phyloP scores from a whole-genome alignment of 2,329 filamentous ascomycete genomes.

The Cladosporium sp. region DNA sequence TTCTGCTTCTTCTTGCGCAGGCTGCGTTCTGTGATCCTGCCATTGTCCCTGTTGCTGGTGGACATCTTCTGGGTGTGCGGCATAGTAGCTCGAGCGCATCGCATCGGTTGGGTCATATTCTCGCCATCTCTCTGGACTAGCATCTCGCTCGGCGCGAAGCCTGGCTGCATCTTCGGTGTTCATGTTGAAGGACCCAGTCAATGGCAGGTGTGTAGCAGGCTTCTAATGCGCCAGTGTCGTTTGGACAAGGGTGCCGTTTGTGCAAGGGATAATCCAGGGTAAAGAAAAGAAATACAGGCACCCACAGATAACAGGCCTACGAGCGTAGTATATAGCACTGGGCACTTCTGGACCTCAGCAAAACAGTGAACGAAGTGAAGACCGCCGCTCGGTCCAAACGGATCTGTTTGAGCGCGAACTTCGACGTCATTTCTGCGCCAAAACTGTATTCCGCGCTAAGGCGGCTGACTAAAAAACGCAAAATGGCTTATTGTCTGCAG shows the following conservation, averaged over 20 bases:
- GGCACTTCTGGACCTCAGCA: not conserved
- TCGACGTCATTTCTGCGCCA: not conserved
- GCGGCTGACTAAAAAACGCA: too few species aligned
- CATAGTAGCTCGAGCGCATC: not conserved
- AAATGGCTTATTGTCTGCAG: too few species aligned
- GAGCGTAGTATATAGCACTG: not conserved
- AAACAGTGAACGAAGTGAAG: not conserved
- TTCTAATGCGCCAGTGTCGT: not conserved
- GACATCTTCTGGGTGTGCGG: not conserved
- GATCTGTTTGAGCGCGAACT: not conserved
- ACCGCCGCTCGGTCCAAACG: not conserved
- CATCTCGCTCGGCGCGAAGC: conserved; percentile 11
- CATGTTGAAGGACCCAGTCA: conserved; percentile 3
- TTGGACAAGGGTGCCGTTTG: not conserved
- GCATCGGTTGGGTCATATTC: conserved; percentile 11
- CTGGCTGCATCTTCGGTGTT: conserved; percentile 9
- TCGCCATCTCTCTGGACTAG: conserved; percentile 9
- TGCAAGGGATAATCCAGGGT: not conserved
- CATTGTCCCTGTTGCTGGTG: not conserved
- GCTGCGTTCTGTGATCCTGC: not conserved
- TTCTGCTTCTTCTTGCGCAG: conserved; percentile 9
- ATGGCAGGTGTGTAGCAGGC: not conserved
- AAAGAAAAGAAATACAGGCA: not conserved
- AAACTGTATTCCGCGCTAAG: too few species aligned
- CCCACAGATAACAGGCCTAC: not conserved